phyloP scores from a whole-genome alignment of 352 stramenopile species.

The Peronospora belbahrii region DNA sequence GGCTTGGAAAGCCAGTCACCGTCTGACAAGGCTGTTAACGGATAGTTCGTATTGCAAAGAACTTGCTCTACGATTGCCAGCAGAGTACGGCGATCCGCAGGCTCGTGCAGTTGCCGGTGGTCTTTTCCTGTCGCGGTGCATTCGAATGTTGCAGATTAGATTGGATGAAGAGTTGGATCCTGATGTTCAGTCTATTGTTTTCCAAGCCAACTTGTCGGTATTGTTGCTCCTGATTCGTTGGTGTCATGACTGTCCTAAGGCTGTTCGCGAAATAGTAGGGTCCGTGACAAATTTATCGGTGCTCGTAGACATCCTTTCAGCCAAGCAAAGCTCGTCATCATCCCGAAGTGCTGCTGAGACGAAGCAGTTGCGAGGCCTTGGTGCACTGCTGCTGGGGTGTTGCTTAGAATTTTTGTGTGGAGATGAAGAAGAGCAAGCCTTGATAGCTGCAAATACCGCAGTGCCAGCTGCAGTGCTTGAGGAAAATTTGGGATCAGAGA shows the following conservation, averaged over 20 bases:
- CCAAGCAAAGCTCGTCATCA: slow-evolving; percentile 1
- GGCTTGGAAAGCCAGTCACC: slow-evolving; percentile 64
- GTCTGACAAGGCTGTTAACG: slow-evolving; percentile 36
- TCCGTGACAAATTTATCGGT: slow-evolving; percentile 55
- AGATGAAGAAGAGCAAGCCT: slow-evolving; percentile 21
- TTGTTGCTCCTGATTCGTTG: slow-evolving; percentile 51
- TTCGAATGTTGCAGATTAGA: slow-evolving; percentile 30
- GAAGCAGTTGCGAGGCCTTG: slow-evolving; percentile 35
- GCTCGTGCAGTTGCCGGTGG: slow-evolving; percentile 44
- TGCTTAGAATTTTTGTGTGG: slow-evolving; percentile 51
- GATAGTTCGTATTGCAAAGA: slow-evolving; percentile 61
- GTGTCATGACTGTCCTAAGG: slow-evolving; percentile 49
- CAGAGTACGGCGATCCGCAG: slow-evolving; percentile 34
- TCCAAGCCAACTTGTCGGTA: slow-evolving; percentile 46
- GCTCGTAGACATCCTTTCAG: slow-evolving; percentile 32
- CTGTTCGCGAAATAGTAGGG: slow-evolving; percentile 46
- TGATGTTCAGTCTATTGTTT: slow-evolving; percentile 30
- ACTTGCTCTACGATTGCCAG: slow-evolving; percentile 56
- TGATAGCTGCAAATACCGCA: slow-evolving; percentile 16
- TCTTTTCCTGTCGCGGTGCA: slow-evolving; percentile 54
- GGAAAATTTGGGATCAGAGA: slow-evolving; percentile 15
- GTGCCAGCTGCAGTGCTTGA: slow-evolving; percentile 2
- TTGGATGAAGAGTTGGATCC: slow-evolving; percentile 1
- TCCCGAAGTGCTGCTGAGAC: slow-evolving; percentile 13
- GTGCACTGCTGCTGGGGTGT: slow-evolving; percentile 44